Conservation (phyloP, 164 flowering plant genomes). For the grape (Vitis vinifera) region ASM3070453v1 NC_081817.1:2516001-2516500, state of each 20-base stretch:
- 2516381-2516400: conserved; percentile 53
- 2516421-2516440: conserved; percentile 59
- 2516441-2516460: conserved; percentile 53
- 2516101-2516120: no score
- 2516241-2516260: conserved; percentile 28
- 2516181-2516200: no score
- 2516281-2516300: conserved; percentile 62
- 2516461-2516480: conserved; percentile 53
- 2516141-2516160: no score
- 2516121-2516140: no score
- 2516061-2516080: no score
- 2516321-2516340: conserved; percentile 55
- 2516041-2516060: no score
- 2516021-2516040: no score
- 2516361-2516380: conserved; percentile 51
- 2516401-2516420: conserved; percentile 60
- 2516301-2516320: conserved; percentile 53
- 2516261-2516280: conserved; percentile 45
- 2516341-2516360: conserved; percentile 43
- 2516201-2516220: conserved; percentile 25
- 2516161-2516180: no score
- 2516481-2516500: conserved; percentile 59
- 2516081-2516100: no score
- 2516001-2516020: no score
- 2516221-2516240: conserved; percentile 41